Base-by-base conservation (phyloP, 495 filamentous ascomycete genomes). In the Penicillium canariense region DNA sequence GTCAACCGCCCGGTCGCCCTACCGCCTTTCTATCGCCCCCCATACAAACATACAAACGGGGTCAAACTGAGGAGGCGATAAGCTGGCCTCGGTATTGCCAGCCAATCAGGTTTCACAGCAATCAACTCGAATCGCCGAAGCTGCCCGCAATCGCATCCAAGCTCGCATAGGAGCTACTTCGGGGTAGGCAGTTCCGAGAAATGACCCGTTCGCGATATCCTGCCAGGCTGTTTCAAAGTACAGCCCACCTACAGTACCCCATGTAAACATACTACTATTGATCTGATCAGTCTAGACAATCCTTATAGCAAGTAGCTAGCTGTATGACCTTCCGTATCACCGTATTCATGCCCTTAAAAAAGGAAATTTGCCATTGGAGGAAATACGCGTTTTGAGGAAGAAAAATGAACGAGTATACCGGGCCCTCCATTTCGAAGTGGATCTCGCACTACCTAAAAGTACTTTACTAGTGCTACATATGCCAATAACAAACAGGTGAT, bases 401-500 rank as follows among this genome's bases (percentile, higher is more conserved):
- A 25, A 50, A 25, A 25, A 8, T 17, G 43, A 3, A 20, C 9
- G 4, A 57, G 53, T 55, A 52, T 60, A 52, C 23, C 48, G 46
- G 32, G 25, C 18, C 20, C 43, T 53, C 35, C 52, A 43, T 60
- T 57, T 46, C 50, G 59, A 14, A 49, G 48, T 56, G 32, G 36
- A 59, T 56, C 51, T 58, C 48, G 25, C 20, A 55, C 52, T 62
- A 55, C 47, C 56, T 62, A 52, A 38, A 52, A 35, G 26, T 46
- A 17, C 43, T 62, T 15, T 46, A 17, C 43, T 62, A 62, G 48
- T 52, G 42, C 51, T 62, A 62, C 60, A 59, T 38, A 52, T 28
- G 28, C 46, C 48, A 62, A 53, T 39, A 55, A 51, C 45, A 32
- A 53, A 44, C 46, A 43, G 25, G 31, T 42, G 26, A 46, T 27